These are phyloP conservation scores for Saccharomyces paradoxus DNA, from an alignment of 805 yeast species.

Conservation along the genomic window DNA sequence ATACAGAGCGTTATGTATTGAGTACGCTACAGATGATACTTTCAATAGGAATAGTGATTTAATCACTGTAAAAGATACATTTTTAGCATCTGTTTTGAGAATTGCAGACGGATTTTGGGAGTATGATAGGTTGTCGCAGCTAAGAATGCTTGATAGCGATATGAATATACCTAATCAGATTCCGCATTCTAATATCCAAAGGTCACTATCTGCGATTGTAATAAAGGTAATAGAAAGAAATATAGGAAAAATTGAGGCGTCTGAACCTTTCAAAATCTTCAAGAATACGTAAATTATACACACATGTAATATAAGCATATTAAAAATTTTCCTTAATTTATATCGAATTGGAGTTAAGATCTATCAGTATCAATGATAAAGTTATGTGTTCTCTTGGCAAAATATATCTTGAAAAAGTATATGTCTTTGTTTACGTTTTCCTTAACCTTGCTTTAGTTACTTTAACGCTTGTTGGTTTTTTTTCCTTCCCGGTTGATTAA, in stretches of 20 bases:
- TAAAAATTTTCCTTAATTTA: not conserved
- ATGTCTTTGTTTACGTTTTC: not conserved
- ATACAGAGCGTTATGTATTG: slow-evolving; percentile 8
- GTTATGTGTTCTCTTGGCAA: not conserved
- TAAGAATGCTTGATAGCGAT: not conserved
- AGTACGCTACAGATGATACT: not conserved
- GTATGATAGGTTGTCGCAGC: not conserved
- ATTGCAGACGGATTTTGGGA: slow-evolving; percentile 21
- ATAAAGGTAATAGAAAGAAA: not conserved
- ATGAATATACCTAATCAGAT: not conserved
- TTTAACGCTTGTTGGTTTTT: not conserved
- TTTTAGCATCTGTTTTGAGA: slow-evolving; percentile 8
- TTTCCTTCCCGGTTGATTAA: not conserved
- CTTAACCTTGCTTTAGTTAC: not conserved
- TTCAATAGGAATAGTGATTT: not conserved
- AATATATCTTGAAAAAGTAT: not conserved
- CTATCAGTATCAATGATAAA: not conserved
- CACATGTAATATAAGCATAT: not conserved
- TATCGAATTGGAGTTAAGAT: not conserved
- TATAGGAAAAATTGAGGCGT: not conserved
- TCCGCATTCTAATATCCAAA: not conserved
- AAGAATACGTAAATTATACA: not conserved
- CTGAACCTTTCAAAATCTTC: not conserved
- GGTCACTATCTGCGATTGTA: not conserved
- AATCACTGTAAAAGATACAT: slow-evolving; percentile 3